Evolutionary conservation across 179 eudicot species (phyloP).

Genomic region (Pouteria campechiana): DNA sequence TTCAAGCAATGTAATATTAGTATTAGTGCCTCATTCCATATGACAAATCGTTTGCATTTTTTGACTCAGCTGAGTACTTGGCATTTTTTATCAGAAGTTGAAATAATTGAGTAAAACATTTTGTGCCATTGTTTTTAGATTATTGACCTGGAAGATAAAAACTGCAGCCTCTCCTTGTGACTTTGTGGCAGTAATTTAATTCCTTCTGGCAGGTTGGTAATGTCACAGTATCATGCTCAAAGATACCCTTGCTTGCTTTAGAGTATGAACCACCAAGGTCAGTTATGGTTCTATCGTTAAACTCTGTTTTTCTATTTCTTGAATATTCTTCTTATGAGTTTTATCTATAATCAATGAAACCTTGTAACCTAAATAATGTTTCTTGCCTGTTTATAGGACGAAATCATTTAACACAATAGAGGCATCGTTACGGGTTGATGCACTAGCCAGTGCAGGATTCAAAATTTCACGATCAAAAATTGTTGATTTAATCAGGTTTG

Average conservation of each 20-base stretch:
- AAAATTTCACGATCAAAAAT: slow-evolving; percentile 86
- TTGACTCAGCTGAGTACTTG: too few species aligned
- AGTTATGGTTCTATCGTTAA: neutral
- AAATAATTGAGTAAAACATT: too few species aligned
- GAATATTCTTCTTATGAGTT: neutral
- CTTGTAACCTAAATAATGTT: neutral
- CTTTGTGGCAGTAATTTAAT: slow-evolving; percentile 1
- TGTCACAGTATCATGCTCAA: slow-evolving; percentile 65
- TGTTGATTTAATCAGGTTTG: slow-evolving; percentile 68
- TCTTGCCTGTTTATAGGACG: slow-evolving; percentile 29
- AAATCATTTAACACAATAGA: slow-evolving; percentile 72
- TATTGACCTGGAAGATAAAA: too few species aligned
- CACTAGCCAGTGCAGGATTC: slow-evolving; percentile 92
- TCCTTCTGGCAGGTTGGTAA: slow-evolving; percentile 64
- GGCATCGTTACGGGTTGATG: slow-evolving; percentile 78
- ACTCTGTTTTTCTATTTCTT: neutral
- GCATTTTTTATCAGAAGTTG: too few species aligned
- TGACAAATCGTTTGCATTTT: too few species aligned
- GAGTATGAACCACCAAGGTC: slow-evolving; percentile 86
- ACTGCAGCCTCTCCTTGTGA: too few species aligned
- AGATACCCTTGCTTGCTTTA: slow-evolving; percentile 65
- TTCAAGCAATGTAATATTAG: too few species aligned
- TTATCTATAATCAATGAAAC: too few species aligned
- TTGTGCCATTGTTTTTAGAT: too few species aligned
- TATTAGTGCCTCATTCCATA: too few species aligned